Conservation (phyloP, 2,329 filamentous ascomycete genomes). For the Hypomyces perniciosus region DNA sequence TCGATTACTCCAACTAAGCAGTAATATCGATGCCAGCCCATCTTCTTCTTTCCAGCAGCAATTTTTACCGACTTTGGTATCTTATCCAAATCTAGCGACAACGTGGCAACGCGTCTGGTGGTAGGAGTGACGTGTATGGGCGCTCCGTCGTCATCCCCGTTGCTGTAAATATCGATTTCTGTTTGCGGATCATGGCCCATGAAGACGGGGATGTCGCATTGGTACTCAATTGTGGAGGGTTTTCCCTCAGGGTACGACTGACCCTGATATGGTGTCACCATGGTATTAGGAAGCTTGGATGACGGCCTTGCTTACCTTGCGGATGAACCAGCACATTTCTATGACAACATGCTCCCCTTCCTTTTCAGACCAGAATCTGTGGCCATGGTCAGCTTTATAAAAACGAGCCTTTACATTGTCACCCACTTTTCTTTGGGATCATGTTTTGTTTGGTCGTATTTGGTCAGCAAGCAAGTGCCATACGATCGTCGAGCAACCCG, state of each 20-base stretch:
- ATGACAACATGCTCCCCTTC: constrained; percentile 30
- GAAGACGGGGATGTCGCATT: constrained; percentile 33
- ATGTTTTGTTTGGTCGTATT: constrained; percentile 32
- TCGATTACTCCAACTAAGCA: constrained; percentile 32
- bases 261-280: constrained; percentile 21
- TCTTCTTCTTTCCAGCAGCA: constrained; percentile 25
- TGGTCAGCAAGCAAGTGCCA: constrained; percentile 30
- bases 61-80: constrained; percentile 27
- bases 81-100: constrained; percentile 31
- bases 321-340: constrained; percentile 36
- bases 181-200: constrained; percentile 30
- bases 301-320: constrained; percentile 24
- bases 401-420: too few species aligned
- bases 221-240: constrained; percentile 31
- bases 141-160: constrained; percentile 25
- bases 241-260: constrained; percentile 33
- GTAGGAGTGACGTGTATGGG: constrained; percentile 25
- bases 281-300: neutral
- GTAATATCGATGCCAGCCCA: constrained; percentile 33
- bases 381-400: constrained; percentile 13
- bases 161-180: constrained; percentile 33
- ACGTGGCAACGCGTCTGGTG: constrained; percentile 28
- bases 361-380: constrained; percentile 34
- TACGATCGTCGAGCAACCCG: constrained; percentile 33
- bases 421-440: constrained; percentile 31